Conservation (phyloP, 2,329 filamentous ascomycete genomes). For the Sporothrix mexicana region DNA sequence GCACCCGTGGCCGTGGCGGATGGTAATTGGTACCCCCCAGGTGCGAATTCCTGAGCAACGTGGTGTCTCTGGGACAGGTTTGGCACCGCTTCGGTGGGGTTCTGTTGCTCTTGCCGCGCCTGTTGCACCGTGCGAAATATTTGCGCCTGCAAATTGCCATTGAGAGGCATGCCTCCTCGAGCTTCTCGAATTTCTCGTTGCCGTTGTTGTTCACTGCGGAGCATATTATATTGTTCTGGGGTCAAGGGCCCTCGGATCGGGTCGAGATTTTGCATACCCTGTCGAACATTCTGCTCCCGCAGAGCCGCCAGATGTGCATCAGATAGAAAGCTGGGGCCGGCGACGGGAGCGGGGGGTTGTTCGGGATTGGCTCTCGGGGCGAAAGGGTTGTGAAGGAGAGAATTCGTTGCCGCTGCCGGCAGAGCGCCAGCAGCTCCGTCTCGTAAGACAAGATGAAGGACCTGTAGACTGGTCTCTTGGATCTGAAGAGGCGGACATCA, state of each 20-base stretch:
- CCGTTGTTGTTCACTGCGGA: too few species aligned
- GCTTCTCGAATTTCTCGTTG: background rate
- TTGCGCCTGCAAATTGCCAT: background rate
- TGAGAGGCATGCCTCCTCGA: too few species aligned
- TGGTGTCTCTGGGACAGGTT: constrained; percentile 1
- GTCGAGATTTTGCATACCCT: too few species aligned
- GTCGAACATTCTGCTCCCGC: background rate
- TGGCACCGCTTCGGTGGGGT: background rate
- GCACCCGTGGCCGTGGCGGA: background rate
- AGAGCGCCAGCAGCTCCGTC: background rate
- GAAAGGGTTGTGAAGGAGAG: background rate
- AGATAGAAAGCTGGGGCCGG: too few species aligned
- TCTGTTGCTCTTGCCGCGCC: background rate
- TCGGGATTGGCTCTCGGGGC: background rate
- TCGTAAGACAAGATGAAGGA: constrained; percentile 31
- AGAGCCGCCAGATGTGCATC: too few species aligned
- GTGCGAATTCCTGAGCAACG: background rate
- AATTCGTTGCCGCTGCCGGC: background rate
- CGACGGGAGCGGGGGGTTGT: background rate
- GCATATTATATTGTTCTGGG: too few species aligned
- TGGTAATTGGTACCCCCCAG: too few species aligned
- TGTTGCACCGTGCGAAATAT: background rate
- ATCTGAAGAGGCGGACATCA: background rate
- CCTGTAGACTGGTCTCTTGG: constrained; percentile 15
- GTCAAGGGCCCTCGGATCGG: too few species aligned